Percentiles rank a stretch among this genome's conserved stretches.
Conservation (phyloP, 1,284 basidiomycete genomes). For the Leccinum variabile region DNA sequence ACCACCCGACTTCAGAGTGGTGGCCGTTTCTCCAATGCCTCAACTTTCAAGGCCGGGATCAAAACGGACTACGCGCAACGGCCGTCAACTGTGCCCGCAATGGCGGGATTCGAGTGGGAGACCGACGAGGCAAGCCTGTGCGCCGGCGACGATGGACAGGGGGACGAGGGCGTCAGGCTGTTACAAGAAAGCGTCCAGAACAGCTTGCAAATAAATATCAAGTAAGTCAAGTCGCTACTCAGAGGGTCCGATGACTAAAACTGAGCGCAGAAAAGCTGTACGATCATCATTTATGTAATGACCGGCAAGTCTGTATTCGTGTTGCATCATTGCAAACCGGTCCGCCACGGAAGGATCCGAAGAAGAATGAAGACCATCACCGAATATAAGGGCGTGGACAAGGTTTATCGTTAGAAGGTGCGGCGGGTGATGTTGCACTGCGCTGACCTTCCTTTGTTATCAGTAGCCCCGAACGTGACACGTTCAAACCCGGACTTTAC, state of each 20-base stretch:
- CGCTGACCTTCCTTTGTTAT: constrained; percentile 52
- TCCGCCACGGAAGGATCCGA: constrained; percentile 56
- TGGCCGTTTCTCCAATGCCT: constrained; percentile 41
- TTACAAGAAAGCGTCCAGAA: constrained; percentile 58
- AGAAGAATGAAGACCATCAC: constrained; percentile 61
- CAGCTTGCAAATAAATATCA: constrained; percentile 52
- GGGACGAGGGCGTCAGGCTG: constrained; percentile 58
- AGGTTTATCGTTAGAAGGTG: constrained; percentile 5
- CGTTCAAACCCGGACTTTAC: constrained; percentile 53
- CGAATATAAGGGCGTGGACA: constrained; percentile 39
- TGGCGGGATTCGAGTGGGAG: constrained; percentile 70
- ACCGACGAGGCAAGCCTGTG: constrained; percentile 57
- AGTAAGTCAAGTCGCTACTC: constrained; percentile 42
- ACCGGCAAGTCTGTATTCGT: constrained; percentile 69
- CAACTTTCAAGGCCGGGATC: constrained; percentile 3
- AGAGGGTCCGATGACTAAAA: constrained; percentile 3
- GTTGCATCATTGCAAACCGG: constrained; percentile 46
- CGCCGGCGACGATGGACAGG: constrained; percentile 58
- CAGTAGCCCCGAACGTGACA: constrained; percentile 52
- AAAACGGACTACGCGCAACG: constrained; percentile 67
- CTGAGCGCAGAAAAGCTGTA: constrained; percentile 69
- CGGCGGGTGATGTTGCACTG: constrained; percentile 1
- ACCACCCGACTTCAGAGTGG: constrained; percentile 55
- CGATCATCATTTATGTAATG: constrained; percentile 65
- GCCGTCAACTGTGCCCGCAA: constrained; percentile 66